phyloP scores from a whole-genome alignment of 148 eudicot genomes.

The Cornus florida region DNA sequence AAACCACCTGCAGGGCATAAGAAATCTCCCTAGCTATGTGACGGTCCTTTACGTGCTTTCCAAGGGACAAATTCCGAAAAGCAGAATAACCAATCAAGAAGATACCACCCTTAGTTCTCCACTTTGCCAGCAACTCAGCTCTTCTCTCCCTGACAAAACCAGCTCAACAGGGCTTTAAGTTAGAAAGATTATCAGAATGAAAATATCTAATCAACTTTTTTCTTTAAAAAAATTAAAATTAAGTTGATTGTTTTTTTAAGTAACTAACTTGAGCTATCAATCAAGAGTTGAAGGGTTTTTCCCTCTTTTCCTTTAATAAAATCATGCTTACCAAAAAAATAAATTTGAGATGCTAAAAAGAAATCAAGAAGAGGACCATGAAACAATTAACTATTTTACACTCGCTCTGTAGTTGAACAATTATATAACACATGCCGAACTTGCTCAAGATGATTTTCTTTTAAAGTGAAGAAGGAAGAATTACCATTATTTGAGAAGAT shows the following conservation, averaged over 20 bases:
- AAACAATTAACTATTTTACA: too few species aligned
- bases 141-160: conserved; percentile 64
- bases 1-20: conserved; percentile 66
- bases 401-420: too few species aligned
- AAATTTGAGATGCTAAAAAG: too few species aligned
- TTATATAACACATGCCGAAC: too few species aligned
- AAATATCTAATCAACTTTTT: neutral
- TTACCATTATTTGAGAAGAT: too few species aligned
- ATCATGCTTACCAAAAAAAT: too few species aligned
- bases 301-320: too few species aligned
- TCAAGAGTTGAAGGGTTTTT: too few species aligned
- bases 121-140: conserved; percentile 69
- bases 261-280: neutral
- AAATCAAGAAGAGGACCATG: too few species aligned
- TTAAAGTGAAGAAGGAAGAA: too few species aligned
- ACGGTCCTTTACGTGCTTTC: conserved; percentile 69
- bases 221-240: too few species aligned
- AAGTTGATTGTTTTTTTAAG: neutral
- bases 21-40: conserved; percentile 63
- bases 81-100: conserved; percentile 83
- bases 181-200: neutral
- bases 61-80: conserved; percentile 74
- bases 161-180: conserved; percentile 1
- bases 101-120: conserved; percentile 92
- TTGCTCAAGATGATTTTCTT: too few species aligned